These are phyloP conservation scores for Actinomortierella ambigua DNA, from an alignment of 371 early-diverging fungal species.

Conservation along the genomic window DNA sequence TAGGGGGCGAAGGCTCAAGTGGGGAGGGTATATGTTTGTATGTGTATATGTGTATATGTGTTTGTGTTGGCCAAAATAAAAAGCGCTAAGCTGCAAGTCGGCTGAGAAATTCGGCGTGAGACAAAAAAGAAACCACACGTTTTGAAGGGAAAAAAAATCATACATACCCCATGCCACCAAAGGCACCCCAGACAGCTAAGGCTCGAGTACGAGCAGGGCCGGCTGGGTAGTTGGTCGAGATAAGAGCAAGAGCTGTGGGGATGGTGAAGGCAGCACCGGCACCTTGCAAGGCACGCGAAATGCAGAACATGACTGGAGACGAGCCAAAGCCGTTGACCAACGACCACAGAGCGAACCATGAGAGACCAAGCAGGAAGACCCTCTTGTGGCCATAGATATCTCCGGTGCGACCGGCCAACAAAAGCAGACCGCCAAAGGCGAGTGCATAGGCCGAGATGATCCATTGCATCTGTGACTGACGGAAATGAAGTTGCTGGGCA, in stretches of 20 bases:
- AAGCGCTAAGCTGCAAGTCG: no score
- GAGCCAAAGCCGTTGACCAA: slow-evolving; percentile 28
- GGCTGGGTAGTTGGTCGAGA: slow-evolving; percentile 30
- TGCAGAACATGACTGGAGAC: slow-evolving; percentile 34
- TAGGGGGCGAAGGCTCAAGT: no score
- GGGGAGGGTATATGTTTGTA: no score
- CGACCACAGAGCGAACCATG: slow-evolving; percentile 38
- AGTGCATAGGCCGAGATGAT: slow-evolving; percentile 33
- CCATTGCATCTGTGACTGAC: slow-evolving; percentile 24
- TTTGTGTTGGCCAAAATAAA: no score
- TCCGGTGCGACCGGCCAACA: slow-evolving; percentile 47
- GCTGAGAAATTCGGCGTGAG: no score
- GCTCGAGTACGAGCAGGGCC: slow-evolving; percentile 33
- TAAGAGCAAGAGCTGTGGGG: slow-evolving; percentile 35
- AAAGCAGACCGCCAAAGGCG: slow-evolving; percentile 42
- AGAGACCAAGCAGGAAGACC: slow-evolving; percentile 34
- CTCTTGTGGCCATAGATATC: slow-evolving; percentile 43
- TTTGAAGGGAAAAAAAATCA: no score
- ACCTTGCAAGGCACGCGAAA: slow-evolving; percentile 36
- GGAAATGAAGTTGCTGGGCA: slow-evolving; percentile 17
- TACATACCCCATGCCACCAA: slow-evolving; percentile 40
- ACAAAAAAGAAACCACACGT: no score
- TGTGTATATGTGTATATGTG: no score
- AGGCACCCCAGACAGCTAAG: slow-evolving; percentile 35
- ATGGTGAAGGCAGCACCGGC: slow-evolving; percentile 36